Conservation (phyloP, 768 basidiomycete genomes). For the Russula compacta region DNA sequence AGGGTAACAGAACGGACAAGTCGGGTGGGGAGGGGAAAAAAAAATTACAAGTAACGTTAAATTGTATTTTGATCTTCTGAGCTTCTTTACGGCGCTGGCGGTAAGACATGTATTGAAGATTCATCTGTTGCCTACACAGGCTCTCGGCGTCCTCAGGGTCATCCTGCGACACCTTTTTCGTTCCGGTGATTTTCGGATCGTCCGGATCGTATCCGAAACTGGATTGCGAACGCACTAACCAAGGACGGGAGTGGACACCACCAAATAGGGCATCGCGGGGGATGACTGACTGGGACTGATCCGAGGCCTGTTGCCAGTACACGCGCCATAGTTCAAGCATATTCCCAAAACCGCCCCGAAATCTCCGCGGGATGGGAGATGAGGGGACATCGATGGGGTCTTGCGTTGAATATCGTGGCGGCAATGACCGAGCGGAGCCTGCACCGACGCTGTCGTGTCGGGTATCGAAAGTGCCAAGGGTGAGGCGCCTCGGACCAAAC, state of each 20-base stretch:
- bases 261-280: neutral
- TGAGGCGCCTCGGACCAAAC: slow-evolving; percentile 16
- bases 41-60: slow-evolving; percentile 60
- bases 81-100: slow-evolving; percentile 56
- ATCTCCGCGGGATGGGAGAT: slow-evolving; percentile 9
- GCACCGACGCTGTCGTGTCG: neutral
- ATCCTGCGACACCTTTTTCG: slow-evolving; percentile 39
- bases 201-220: slow-evolving; percentile 42
- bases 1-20: neutral
- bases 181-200: slow-evolving; percentile 61
- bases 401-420: slow-evolving; percentile 3
- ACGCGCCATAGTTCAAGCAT: slow-evolving; percentile 18
- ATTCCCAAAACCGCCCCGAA: slow-evolving; percentile 15
- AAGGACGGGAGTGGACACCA: neutral
- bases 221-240: neutral
- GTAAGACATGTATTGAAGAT: slow-evolving; percentile 56
- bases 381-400: slow-evolving; percentile 5
- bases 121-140: slow-evolving; percentile 29
- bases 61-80: slow-evolving; percentile 59
- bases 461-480: slow-evolving; percentile 31
- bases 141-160: slow-evolving; percentile 57
- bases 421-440: slow-evolving; percentile 5
- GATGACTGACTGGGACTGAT: slow-evolving; percentile 10
- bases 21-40: neutral
- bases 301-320: slow-evolving; percentile 9